Percentiles rank a stretch among this genome's conserved stretches.
These are phyloP conservation scores for Helminthosporium solani DNA, from an alignment of 2,329 filamentous ascomycete genomes.

Conservation along the genomic window DNA sequence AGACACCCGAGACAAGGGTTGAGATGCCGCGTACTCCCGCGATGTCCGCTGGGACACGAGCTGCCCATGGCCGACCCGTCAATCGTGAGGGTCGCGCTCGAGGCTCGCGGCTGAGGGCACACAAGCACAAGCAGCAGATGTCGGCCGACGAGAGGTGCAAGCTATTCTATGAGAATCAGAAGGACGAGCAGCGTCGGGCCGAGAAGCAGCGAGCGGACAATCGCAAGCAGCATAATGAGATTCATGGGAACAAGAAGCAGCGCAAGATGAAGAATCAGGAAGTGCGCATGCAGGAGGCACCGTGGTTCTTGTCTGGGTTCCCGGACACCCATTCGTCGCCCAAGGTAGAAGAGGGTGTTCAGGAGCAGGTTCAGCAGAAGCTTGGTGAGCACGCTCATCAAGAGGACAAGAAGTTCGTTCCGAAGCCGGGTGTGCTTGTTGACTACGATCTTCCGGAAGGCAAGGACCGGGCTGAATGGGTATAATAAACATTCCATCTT, in stretches of 20 bases:
- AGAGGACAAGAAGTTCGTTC: background rate
- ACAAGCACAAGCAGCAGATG: background rate
- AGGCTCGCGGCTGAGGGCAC: background rate
- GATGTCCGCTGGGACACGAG: background rate
- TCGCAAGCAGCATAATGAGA: background rate
- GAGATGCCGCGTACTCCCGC: background rate
- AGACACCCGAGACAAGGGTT: background rate
- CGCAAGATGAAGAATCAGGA: background rate
- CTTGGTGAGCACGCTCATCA: no score
- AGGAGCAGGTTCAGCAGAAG: background rate
- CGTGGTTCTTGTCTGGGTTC: constrained; percentile 2
- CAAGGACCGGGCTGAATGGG: constrained; percentile 20
- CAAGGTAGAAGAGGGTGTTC: background rate
- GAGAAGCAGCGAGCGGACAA: background rate
- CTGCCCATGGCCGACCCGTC: background rate
- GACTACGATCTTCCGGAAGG: constrained; percentile 15
- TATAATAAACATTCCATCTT: background rate
- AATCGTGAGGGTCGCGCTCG: no score
- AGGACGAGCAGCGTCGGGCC: no score
- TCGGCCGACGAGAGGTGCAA: constrained; percentile 1
- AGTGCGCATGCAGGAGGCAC: no score
- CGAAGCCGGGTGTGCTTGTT: constrained; percentile 4
- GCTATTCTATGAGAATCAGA: constrained; percentile 1
- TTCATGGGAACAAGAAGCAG: background rate
- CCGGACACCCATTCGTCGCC: background rate